Conservation (phyloP, 176 grass and related monocot genomes). For the Bolboschoenus planiculmis region DNA sequence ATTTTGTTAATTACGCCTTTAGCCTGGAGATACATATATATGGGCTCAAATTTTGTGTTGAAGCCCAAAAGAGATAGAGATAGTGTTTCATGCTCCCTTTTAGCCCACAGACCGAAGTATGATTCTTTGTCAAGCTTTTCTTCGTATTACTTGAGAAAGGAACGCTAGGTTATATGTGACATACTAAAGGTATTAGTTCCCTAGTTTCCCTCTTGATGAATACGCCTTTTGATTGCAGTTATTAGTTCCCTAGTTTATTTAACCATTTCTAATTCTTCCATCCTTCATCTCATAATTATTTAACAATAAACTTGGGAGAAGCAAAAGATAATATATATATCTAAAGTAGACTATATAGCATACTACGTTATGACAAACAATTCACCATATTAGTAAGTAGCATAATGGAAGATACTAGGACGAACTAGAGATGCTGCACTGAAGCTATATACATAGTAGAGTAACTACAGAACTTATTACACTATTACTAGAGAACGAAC, state of each 20-base stretch:
- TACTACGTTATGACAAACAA: background rate
- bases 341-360: background rate
- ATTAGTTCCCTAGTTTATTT: background rate
- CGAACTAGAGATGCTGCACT: background rate
- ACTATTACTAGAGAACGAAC: background rate
- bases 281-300: background rate
- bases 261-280: background rate
- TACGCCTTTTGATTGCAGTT: background rate
- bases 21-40: background rate
- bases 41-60: background rate
- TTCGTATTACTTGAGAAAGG: background rate
- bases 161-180: too few relatives aligned
- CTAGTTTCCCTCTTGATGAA: too few relatives aligned
- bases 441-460: conserved; percentile 18
- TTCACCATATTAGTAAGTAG: background rate
- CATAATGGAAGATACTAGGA: background rate
- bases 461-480: conserved; percentile 4
- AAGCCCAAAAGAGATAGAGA: background rate
- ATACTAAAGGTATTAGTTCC: too few relatives aligned
- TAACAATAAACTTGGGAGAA: background rate
- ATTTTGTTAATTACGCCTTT: background rate
- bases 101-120: background rate
- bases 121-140: background rate
- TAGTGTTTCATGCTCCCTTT: background rate
- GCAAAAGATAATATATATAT: background rate